Conservation (phyloP, 768 basidiomycete genomes). For the Tulasnella calospora region DNA sequence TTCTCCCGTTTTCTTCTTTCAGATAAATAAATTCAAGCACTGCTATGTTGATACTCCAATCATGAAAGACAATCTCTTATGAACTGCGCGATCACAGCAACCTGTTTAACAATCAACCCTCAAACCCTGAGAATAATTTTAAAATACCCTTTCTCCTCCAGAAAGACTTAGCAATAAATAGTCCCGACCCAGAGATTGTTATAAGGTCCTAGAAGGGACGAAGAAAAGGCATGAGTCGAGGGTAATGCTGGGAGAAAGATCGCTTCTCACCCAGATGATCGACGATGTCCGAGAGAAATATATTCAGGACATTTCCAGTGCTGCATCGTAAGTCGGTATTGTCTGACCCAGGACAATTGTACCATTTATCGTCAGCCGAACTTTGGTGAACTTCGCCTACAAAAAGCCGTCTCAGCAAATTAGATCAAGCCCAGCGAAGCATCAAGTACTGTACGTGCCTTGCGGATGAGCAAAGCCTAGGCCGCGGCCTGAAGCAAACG, state of each 20-base stretch:
- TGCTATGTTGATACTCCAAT: background rate
- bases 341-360: constrained; percentile 56
- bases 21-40: background rate
- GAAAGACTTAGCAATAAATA: background rate
- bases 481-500: background rate
- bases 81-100: background rate
- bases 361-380: constrained; percentile 45
- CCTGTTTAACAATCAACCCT: background rate
- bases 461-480: constrained; percentile 17
- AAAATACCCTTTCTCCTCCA: background rate
- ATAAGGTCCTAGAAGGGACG: background rate
- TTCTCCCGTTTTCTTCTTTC: constrained; percentile 22
- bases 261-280: background rate
- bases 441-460: constrained; percentile 4
- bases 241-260: background rate
- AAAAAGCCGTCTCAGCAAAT: background rate
- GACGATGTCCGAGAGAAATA: constrained; percentile 43
- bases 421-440: background rate
- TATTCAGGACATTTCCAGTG: constrained; percentile 49
- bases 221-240: background rate
- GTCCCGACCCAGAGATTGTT: background rate
- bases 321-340: constrained; percentile 51
- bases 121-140: background rate
- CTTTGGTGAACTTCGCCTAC: constrained; percentile 36
- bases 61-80: background rate